A percentile compares a stretch with the other conserved stretches of the same genome.
phyloP scores from a whole-genome alignment of 108 stramenopile species.

The Mediolabrus comicus region DNA sequence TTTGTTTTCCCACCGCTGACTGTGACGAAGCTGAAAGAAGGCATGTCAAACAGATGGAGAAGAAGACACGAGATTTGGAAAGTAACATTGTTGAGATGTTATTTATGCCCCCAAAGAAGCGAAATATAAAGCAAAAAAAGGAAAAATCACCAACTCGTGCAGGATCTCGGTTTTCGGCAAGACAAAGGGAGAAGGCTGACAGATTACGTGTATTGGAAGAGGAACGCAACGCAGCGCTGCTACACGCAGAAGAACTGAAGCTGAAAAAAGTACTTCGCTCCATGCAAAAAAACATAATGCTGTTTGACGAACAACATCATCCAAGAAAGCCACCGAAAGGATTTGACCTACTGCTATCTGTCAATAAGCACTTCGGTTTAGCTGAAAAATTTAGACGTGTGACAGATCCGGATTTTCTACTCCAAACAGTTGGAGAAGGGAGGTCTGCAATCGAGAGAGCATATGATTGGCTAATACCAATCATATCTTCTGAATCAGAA shows the following conservation, averaged over 20 bases:
- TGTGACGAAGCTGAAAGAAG: constrained; percentile 61
- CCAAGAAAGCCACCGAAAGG: constrained; percentile 78
- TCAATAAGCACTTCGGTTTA: constrained; percentile 58
- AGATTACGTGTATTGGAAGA: constrained; percentile 27
- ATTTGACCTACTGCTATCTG: constrained; percentile 65
- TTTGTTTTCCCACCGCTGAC: constrained; percentile 79
- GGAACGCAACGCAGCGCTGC: constrained; percentile 48
- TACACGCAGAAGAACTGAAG: constrained; percentile 39
- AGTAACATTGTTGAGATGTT: constrained; percentile 58
- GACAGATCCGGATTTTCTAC: constrained; percentile 59
- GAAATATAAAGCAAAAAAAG: constrained; percentile 17
- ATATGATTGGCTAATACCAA: constrained; percentile 83
- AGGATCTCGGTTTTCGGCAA: constrained; percentile 50
- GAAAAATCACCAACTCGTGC: background rate
- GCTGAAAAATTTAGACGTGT: constrained; percentile 54
- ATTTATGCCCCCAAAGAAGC: constrained; percentile 46
- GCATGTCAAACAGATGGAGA: constrained; percentile 55
- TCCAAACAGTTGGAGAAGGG: constrained; percentile 61
- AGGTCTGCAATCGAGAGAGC: constrained; percentile 75
- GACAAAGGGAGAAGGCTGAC: constrained; percentile 57
- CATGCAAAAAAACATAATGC: constrained; percentile 74
- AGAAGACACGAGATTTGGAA: constrained; percentile 56
- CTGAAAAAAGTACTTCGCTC: constrained; percentile 54
- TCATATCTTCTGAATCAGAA: constrained; percentile 63
- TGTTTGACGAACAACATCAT: constrained; percentile 59